These are phyloP conservation scores for Arachis stenosperma DNA, from an alignment of 306 rosid species.

Conservation along the genomic window DNA sequence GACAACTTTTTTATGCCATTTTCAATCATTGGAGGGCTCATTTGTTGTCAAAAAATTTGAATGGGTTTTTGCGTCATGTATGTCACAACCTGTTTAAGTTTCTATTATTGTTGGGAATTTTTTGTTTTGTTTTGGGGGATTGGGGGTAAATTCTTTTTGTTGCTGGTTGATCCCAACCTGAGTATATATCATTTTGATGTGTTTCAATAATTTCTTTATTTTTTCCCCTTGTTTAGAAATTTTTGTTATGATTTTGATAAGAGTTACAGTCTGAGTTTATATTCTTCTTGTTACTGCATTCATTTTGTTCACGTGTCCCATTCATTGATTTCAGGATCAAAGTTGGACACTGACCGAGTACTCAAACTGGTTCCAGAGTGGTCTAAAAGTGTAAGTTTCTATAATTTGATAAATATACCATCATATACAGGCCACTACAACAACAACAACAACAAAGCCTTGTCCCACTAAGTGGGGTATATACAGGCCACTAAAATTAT, in stretches of 20 bases:
- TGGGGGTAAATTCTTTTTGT: constrained; percentile 4
- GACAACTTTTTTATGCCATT: background rate
- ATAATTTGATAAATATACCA: constrained; percentile 15
- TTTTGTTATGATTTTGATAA: constrained; percentile 5
- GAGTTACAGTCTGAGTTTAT: constrained; percentile 29
- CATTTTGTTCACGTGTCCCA: constrained; percentile 31
- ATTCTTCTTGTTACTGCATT: constrained; percentile 17
- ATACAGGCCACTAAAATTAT: too few relatives aligned
- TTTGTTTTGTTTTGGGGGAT: too few relatives aligned
- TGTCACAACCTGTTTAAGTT: constrained; percentile 10
- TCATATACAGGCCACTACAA: constrained; percentile 3
- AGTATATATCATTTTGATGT: constrained; percentile 3
- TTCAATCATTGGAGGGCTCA: background rate
- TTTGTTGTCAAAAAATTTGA: background rate
- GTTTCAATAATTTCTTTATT: background rate
- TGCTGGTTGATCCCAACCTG: constrained; percentile 1
- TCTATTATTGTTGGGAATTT: background rate
- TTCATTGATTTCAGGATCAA: constrained; percentile 61
- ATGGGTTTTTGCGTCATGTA: background rate
- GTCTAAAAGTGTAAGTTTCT: constrained; percentile 85
- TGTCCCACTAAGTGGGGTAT: too few relatives aligned
- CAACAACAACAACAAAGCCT: too few relatives aligned
- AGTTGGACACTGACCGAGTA: constrained; percentile 68
- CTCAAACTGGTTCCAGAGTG: constrained; percentile 79
- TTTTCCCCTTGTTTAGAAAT: background rate